phyloP scores from a whole-genome alignment of 2,329 filamentous ascomycete species.

The Nigrospora osmanthi region DNA sequence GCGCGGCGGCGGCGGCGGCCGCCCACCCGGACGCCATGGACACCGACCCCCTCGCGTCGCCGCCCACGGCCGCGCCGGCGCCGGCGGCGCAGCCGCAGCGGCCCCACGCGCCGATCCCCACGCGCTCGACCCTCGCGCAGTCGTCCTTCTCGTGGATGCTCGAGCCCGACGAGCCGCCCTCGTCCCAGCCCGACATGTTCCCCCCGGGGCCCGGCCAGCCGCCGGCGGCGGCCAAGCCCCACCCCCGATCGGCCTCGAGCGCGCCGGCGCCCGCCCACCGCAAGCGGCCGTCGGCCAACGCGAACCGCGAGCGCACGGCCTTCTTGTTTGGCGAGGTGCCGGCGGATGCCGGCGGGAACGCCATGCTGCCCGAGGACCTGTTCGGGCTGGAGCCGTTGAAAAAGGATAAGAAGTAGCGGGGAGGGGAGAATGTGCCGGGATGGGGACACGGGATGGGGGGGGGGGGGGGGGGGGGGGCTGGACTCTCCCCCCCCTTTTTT shows the following conservation, averaged over 20 bases:
- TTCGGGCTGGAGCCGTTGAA: constrained; percentile 47
- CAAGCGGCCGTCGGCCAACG: constrained; percentile 33
- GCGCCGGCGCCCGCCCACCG: constrained; percentile 17
- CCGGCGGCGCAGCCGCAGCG: constrained; percentile 12
- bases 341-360: constrained; percentile 23
- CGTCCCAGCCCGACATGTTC: constrained; percentile 4
- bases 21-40: constrained; percentile 2
- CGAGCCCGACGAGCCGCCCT: constrained; percentile 39
- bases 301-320: constrained; percentile 46
- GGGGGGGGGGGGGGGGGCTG: no score
- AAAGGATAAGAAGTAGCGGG: constrained; percentile 13
- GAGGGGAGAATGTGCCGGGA: no score
- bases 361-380: constrained; percentile 38
- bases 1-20: no score
- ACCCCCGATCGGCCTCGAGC: constrained; percentile 13
- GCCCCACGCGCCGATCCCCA: constrained; percentile 39
- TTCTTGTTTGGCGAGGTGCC: constrained; percentile 51
- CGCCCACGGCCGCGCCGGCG: constrained; percentile 6
- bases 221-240: constrained; percentile 18
- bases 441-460: no score
- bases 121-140: constrained; percentile 60
- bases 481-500: no score
- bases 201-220: not conserved
- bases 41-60: constrained; percentile 13
- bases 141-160: constrained; percentile 79